A percentile compares a stretch with the other conserved stretches of the same genome.
These are phyloP conservation scores for Podospora tetraspora DNA, from an alignment of 495 filamentous ascomycete species.

Conservation along the genomic window DNA sequence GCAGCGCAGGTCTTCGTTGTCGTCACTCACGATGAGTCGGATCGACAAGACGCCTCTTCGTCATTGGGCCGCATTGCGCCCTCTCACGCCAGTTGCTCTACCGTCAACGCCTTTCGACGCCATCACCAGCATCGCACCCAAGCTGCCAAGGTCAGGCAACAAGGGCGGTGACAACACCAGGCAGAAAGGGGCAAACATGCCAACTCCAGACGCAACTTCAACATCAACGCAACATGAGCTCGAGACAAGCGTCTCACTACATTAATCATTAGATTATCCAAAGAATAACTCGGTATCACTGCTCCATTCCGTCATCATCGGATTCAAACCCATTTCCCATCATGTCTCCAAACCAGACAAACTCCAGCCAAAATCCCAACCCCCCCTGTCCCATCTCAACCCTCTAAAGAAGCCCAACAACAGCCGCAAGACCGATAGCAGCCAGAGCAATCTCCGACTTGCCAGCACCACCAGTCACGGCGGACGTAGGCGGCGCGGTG, in stretches of 20 bases:
- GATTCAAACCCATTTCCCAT: not conserved
- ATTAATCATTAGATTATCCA: not conserved
- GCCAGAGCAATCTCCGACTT: slow-evolving; percentile 18
- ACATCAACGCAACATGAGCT: not conserved
- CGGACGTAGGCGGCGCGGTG: not conserved
- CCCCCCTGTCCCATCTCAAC: not conserved
- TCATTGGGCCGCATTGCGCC: too few species aligned
- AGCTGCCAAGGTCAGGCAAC: too few species aligned
- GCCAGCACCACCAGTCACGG: not conserved
- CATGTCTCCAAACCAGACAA: not conserved
- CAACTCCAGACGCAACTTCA: not conserved
- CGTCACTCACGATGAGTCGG: too few species aligned
- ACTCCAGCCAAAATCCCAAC: not conserved
- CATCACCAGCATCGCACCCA: too few species aligned
- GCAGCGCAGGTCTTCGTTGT: too few species aligned
- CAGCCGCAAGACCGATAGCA: slow-evolving; percentile 25
- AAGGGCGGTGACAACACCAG: too few species aligned
- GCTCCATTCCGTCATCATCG: too few species aligned
- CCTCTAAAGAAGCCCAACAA: slow-evolving; percentile 35
- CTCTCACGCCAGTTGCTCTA: too few species aligned
- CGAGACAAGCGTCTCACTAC: not conserved
- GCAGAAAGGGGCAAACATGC: too few species aligned
- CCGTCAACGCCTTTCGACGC: too few species aligned
- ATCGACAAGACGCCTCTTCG: too few species aligned
- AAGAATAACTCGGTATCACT: not conserved